Percentiles rank a stretch among this genome's conserved stretches.
These are phyloP conservation scores for Phragmites australis DNA, from an alignment of 176 grass and related monocot genomes.

Conservation along the genomic window DNA sequence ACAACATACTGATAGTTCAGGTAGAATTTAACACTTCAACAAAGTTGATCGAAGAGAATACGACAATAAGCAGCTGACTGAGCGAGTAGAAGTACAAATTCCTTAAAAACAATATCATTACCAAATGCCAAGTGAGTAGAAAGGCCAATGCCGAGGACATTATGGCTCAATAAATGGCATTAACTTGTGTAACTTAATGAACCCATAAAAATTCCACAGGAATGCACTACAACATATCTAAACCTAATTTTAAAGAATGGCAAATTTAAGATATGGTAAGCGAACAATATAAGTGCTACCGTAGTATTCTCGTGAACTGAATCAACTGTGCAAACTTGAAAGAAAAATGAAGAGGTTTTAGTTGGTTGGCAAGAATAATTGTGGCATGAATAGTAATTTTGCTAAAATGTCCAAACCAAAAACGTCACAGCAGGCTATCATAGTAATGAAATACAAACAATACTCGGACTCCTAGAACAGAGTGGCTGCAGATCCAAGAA, in stretches of 20 bases:
- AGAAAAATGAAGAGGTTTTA: background rate
- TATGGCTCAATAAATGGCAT: background rate
- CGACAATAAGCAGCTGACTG: background rate
- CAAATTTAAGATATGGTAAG: background rate
- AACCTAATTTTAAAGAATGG: background rate
- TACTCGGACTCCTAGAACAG: background rate
- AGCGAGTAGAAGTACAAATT: background rate
- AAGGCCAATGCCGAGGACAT: background rate
- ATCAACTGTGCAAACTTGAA: background rate
- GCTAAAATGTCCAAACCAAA: background rate
- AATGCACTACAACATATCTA: background rate
- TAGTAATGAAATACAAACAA: background rate
- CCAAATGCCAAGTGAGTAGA: background rate
- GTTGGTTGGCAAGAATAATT: background rate
- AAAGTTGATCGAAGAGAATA: background rate
- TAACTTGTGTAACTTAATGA: background rate
- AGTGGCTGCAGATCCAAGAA: background rate
- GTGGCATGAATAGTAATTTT: background rate
- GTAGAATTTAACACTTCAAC: constrained; percentile 20
- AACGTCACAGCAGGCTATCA: background rate
- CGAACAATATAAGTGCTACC: background rate
- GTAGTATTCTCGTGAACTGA: background rate
- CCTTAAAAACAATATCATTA: background rate
- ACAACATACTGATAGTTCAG: background rate
- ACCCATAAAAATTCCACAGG: background rate